Base-by-base conservation (phyloP, 1,284 basidiomycete genomes). In the Naganishia sp. region DNA sequence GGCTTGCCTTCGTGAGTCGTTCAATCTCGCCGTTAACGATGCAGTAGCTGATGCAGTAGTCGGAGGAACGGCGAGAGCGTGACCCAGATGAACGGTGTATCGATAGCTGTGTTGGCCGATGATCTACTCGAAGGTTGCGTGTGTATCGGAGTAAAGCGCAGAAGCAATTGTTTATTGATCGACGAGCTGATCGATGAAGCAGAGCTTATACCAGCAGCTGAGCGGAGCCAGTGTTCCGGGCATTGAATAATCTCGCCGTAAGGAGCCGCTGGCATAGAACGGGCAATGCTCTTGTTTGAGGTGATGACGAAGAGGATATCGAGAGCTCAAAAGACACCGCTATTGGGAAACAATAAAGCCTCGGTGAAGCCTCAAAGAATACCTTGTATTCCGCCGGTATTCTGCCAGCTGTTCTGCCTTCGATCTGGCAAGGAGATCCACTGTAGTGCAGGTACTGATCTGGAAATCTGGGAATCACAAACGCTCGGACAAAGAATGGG, bases 301-400 rank as follows among this genome's bases (percentile, higher is more conserved):
- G 23, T 56, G 28, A 59, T 59, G 56, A 59, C 56, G 56, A 59
- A 25, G 33, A n/a, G 18, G 45, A 39, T 39, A 7, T 45, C 28
- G 43, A 39, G 36, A 5, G 28, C 45, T 36, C 56, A 48, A 59
- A 46, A 59, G 56, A 59, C 28, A 33, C 56, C 56, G 56, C 45
- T 39, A 36, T 39, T 7, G 2, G 36, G 6, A 39, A 39, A 39
- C 36, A 39, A 39, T 39, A 7, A 10, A 39, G 36, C 36, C 10
- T 13, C 13, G 36, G 0, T 39, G 36, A 39, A 39, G 36, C 36
- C 36, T 10, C 36, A 39, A 39, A 39, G 36, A 39, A 39, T 13
- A 39, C 36, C n/a, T 23, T n/a, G 18, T 46, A 23, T 46, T n/a
- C 45, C 23, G 23, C 45, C 45, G 45, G 2, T 23, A 5, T 18